Evolutionary conservation across 306 rosid species (phyloP), one percentile per base, ranked within the genome.

Genomic region (Hippophae rhamnoides): DNA sequence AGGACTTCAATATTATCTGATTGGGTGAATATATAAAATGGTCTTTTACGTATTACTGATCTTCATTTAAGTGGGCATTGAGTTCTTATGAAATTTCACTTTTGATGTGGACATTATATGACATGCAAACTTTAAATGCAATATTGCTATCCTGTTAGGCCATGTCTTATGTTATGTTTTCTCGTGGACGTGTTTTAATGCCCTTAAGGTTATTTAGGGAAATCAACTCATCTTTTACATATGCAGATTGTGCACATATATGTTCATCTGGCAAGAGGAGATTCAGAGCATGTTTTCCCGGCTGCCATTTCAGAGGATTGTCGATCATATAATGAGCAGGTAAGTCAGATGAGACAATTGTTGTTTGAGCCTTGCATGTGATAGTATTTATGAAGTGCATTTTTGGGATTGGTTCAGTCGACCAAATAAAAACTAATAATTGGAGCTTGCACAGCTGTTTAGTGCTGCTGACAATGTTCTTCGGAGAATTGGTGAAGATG

Each of bases 231-330:
- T 47, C 10, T 10, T 52, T 13, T 9, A 48, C 6, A 26, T 51
- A 60, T 67, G 69, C 69, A 93, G 99, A 93, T 93, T 76, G 97
- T 93, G 58, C 72, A 72, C 60, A 75, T 93, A 52, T 93, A 93
- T 69, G 95, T 93, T 77, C 95, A 89, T 79, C 69, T 93, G 78
- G 95, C 95, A 11, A 80, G 82, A 66, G 99, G 97, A 13, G 99
- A 93, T 72, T 43, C 74, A 2, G 67, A 79, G 62, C 80, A 84
- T 62, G 77, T 89, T 65, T 93, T 93, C 73, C 97, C 99, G 46
- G 76, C 87, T 75, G 90, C 97, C 66, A 86, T 93, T 61, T 93
- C 99, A 45, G 86, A 76, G 90, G 99, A 93, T 67, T 97, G 99
- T 13, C 88, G 99, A 57, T 93, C 99, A 11, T 93, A 93, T 74